Conservation (phyloP, 768 basidiomycete genomes). For the Termitomyces titanicus region DNA sequence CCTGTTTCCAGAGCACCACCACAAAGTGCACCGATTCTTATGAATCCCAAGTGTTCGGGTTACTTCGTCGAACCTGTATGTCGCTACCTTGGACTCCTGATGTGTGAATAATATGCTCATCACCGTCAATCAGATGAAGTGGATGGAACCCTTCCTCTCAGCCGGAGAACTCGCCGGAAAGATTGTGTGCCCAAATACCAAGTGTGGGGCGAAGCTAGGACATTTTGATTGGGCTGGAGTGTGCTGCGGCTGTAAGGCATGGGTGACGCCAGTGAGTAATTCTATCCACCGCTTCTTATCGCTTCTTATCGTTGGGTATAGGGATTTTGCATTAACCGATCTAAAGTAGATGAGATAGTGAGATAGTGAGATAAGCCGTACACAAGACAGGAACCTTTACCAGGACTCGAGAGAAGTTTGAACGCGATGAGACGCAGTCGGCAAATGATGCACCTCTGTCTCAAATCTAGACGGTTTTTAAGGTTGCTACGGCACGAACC, state of each 20-base stretch:
- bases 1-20: slow-evolving; percentile 21
- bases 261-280: slow-evolving; percentile 81
- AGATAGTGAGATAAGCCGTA: slow-evolving; percentile 19
- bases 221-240: slow-evolving; percentile 98
- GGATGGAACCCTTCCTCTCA: slow-evolving; percentile 88
- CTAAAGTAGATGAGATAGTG: slow-evolving; percentile 63
- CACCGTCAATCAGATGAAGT: slow-evolving; percentile 63
- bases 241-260: slow-evolving; percentile 85
- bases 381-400: slow-evolving; percentile 54
- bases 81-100: neutral
- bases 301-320: slow-evolving; percentile 15
- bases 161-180: slow-evolving; percentile 82
- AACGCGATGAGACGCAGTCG: slow-evolving; percentile 59
- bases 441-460: slow-evolving; percentile 50
- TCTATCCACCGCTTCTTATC: neutral
- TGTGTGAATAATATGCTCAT: neutral
- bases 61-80: slow-evolving; percentile 93
- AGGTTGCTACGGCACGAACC: slow-evolving; percentile 36
- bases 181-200: slow-evolving; percentile 88
- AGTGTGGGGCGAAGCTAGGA: slow-evolving; percentile 88
- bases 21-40: slow-evolving; percentile 63
- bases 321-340: slow-evolving; percentile 68
- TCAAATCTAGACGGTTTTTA: slow-evolving; percentile 55
- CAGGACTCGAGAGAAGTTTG: slow-evolving; percentile 48
- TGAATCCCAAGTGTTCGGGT: slow-evolving; percentile 86